phyloP scores from a whole-genome alignment of 2,329 filamentous ascomycete species.

The Fusarium sp. region DNA sequence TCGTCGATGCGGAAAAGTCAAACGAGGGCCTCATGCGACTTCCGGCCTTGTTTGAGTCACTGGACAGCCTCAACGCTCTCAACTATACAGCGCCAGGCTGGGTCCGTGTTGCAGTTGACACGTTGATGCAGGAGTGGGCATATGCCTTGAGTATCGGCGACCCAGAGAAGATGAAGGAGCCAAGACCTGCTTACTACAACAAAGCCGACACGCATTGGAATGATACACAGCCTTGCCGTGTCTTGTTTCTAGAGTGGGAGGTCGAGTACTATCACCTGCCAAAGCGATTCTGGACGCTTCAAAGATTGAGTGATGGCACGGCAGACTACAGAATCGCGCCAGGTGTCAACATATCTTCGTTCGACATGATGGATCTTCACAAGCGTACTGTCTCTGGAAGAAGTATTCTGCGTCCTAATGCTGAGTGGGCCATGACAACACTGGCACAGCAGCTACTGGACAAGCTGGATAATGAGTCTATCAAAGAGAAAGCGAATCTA shows the following conservation, averaged over 20 bases:
- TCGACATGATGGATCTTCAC: neutral
- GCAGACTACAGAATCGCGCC: neutral
- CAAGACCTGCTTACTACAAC: neutral
- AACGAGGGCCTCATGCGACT: neutral
- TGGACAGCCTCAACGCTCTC: neutral
- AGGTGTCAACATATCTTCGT: neutral
- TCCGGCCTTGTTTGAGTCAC: neutral
- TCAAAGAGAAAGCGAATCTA: neutral
- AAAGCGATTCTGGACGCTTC: neutral
- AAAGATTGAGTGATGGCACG: neutral
- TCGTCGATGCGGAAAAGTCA: neutral
- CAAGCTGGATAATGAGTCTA: neutral
- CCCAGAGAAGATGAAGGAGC: neutral
- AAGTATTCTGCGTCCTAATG: neutral
- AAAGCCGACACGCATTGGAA: neutral
- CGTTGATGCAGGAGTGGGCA: neutral
- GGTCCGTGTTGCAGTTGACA: neutral
- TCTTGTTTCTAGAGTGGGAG: neutral
- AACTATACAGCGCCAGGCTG: neutral
- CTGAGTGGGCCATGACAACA: neutral
- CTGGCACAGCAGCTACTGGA: neutral
- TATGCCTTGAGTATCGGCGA: neutral
- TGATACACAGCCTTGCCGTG: neutral
- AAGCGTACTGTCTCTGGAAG: neutral
- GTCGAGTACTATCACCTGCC: neutral